Evolutionary conservation across 352 stramenopile genomes (phyloP).

Genomic region (Phytophthora chlamydospora): DNA sequence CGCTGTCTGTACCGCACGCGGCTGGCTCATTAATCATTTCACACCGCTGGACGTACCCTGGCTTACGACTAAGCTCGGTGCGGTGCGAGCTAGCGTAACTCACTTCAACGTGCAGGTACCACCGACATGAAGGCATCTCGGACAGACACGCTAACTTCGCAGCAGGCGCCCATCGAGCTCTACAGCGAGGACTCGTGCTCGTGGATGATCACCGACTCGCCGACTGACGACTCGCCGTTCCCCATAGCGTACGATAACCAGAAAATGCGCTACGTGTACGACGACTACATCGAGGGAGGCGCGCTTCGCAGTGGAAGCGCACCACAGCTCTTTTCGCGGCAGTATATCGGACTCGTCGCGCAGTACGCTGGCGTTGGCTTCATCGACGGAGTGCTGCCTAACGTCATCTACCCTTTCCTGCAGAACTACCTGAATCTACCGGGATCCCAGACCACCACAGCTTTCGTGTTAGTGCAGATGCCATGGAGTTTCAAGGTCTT

Average conservation of each 20-base stretch:
- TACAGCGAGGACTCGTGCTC: constrained; percentile 35
- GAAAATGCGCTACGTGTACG: constrained; percentile 49
- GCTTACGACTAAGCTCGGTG: constrained; percentile 9
- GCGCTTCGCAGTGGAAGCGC: constrained; percentile 45
- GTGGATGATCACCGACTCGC: constrained; percentile 42
- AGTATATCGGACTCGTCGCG: constrained; percentile 55
- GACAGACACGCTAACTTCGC: constrained; percentile 30
- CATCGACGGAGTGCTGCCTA: constrained; percentile 54
- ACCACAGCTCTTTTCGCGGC: constrained; percentile 41
- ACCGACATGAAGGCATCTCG: constrained; percentile 26
- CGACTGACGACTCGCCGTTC: constrained; percentile 34
- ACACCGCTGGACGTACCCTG: background rate
- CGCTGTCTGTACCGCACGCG: constrained; percentile 1
- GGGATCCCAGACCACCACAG: constrained; percentile 52
- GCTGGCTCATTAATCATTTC: constrained; percentile 27
- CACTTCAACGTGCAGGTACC: constrained; percentile 17
- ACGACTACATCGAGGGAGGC: constrained; percentile 46
- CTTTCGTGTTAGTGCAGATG: constrained; percentile 53
- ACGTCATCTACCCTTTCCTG: constrained; percentile 62
- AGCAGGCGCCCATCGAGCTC: constrained; percentile 31
- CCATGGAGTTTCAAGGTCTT: constrained; percentile 73
- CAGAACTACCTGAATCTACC: constrained; percentile 63
- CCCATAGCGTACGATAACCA: constrained; percentile 42
- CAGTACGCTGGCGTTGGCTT: constrained; percentile 62
- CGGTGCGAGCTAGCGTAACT: constrained; percentile 3